These are phyloP conservation scores for Leccinellum albellum DNA, from an alignment of 768 basidiomycete species.

Conservation along the genomic window DNA sequence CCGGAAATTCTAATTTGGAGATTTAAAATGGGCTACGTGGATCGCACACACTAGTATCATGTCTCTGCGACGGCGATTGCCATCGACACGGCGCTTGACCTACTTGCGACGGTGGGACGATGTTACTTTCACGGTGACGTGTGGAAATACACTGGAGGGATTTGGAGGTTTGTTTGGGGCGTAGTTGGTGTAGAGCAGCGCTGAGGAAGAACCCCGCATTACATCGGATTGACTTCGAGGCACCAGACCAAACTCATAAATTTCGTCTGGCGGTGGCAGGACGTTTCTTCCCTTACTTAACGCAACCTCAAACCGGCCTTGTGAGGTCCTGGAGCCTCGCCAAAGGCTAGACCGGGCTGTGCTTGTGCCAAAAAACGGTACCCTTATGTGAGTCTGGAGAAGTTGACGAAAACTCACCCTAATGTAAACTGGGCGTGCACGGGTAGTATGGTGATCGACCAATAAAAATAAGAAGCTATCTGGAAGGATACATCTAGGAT, in stretches of 20 bases:
- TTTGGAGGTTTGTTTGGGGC: background rate
- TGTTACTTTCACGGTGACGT: background rate
- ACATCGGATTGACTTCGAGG: background rate
- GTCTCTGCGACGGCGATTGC: background rate
- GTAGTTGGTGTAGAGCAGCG: background rate
- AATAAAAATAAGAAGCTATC: background rate
- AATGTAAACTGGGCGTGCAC: background rate
- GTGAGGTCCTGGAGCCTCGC: too few species aligned
- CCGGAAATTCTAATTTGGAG: background rate
- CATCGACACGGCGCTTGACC: too few species aligned
- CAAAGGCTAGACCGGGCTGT: background rate
- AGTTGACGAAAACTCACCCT: background rate
- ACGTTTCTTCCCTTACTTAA: too few species aligned
- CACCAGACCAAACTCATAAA: background rate
- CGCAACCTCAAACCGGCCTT: too few species aligned
- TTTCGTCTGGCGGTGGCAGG: background rate
- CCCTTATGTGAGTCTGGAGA: background rate
- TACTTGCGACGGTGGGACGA: too few species aligned
- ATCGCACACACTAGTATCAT: too few species aligned
- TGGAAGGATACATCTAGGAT: background rate
- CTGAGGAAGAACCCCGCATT: background rate
- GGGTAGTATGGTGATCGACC: background rate
- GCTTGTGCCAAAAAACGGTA: background rate
- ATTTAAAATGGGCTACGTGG: too few species aligned
- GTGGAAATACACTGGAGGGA: background rate